A percentile compares a stretch with the other conserved stretches of the same genome.
Evolutionary conservation across 129 eudicot species (phyloP).

Genomic region (Flaveria brownii): DNA sequence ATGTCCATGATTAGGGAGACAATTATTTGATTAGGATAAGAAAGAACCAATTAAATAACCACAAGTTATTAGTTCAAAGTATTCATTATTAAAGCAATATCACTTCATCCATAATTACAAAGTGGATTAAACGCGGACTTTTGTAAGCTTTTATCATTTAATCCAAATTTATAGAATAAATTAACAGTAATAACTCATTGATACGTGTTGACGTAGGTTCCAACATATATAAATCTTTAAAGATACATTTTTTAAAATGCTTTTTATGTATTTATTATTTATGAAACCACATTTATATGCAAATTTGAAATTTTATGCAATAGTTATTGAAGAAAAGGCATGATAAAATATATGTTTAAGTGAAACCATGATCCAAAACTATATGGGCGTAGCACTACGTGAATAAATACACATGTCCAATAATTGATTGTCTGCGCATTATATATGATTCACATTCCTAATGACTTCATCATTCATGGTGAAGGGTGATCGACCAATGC

Average conservation of each 20-base stretch:
- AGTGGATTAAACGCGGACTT: slow-evolving; percentile 45
- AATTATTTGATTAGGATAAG: slow-evolving; percentile 37
- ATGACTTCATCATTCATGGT: too few species aligned
- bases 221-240: neutral
- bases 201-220: slow-evolving; percentile 34
- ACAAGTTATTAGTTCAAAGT: slow-evolving; percentile 30
- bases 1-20: slow-evolving; percentile 35
- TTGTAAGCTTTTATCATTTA: slow-evolving; percentile 6
- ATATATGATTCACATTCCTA: too few species aligned
- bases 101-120: slow-evolving; percentile 32
- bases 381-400: too few species aligned
- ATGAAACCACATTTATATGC: too few species aligned
- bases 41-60: slow-evolving; percentile 35
- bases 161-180: slow-evolving; percentile 3
- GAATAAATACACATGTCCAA: too few species aligned
- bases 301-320: too few species aligned
- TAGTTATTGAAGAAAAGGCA: too few species aligned
- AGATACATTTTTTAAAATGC: neutral
- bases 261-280: too few species aligned
- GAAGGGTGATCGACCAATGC: too few species aligned
- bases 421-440: too few species aligned
- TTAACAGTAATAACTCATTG: neutral
- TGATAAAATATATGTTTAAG: too few species aligned
- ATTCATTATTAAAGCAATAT: slow-evolving; percentile 32
- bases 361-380: too few species aligned